Conservation (phyloP, 352 stramenopile genomes). For the Phytophthora ohioensis region DNA sequence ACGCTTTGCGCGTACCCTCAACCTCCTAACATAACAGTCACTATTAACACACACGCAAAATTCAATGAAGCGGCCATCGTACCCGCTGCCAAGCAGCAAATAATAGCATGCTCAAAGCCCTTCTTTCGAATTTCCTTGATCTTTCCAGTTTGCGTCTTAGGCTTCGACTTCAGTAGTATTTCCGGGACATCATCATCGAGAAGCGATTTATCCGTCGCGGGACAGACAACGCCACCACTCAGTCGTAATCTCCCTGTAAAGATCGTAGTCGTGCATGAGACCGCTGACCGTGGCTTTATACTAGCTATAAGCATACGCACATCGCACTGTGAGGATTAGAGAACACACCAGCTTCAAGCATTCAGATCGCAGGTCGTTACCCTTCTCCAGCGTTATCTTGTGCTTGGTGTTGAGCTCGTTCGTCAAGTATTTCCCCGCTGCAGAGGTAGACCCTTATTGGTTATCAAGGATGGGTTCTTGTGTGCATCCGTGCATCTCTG, state of each 20-base stretch:
- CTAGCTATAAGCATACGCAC: not conserved
- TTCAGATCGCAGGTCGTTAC: not conserved
- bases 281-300: slow-evolving; percentile 4
- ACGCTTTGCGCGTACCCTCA: not conserved
- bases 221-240: not conserved
- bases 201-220: not conserved
- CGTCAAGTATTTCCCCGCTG: not conserved
- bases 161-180: not conserved
- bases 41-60: not conserved
- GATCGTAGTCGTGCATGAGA: slow-evolving; percentile 10
- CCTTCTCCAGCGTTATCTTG: not conserved
- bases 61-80: not conserved
- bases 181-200: slow-evolving; percentile 7
- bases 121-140: slow-evolving; percentile 7
- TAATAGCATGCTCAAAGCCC: not conserved
- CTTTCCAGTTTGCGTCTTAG: not conserved
- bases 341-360: not conserved
- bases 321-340: not conserved
- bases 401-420: not conserved
- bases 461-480: not conserved
- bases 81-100: not conserved
- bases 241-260: slow-evolving; percentile 7
- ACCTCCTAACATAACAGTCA: not conserved
- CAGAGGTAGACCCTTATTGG: not conserved
- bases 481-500: not conserved